Percentiles rank a stretch among this genome's conserved stretches.
Conservation (phyloP, 176 grass and related monocot genomes). For the Triticum turgidum region DNA sequence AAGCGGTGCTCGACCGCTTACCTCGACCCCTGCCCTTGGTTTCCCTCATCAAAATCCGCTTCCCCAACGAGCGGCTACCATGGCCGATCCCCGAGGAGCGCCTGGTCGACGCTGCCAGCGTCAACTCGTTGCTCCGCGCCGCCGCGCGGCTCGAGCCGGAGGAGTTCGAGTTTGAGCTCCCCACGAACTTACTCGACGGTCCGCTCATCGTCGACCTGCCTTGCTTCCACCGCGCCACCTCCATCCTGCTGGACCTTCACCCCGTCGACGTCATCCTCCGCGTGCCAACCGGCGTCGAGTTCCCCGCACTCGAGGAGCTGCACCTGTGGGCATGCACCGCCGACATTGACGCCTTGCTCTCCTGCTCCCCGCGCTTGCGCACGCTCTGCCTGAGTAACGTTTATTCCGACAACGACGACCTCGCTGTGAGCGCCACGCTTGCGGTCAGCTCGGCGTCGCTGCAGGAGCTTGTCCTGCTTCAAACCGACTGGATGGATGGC, state of each 20-base stretch:
- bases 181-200: no score
- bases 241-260: neutral
- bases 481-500: no score
- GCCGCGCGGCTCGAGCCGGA: no score
- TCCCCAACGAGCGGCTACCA: no score
- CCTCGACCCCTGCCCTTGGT: no score
- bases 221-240: neutral
- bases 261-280: neutral
- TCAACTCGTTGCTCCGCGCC: no score
- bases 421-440: neutral
- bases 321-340: neutral
- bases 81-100: no score
- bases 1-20: no score
- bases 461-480: neutral
- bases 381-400: neutral
- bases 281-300: neutral
- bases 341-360: neutral
- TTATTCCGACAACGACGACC: neutral
- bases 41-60: no score
- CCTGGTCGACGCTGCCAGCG: no score
- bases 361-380: neutral
- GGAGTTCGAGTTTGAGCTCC: no score
- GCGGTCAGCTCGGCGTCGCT: neutral
- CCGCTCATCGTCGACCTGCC: neutral
- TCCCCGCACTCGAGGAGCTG: neutral